Base-by-base conservation (phyloP, 257 asterid species). In the Nicotiana benthamiana region DNA sequence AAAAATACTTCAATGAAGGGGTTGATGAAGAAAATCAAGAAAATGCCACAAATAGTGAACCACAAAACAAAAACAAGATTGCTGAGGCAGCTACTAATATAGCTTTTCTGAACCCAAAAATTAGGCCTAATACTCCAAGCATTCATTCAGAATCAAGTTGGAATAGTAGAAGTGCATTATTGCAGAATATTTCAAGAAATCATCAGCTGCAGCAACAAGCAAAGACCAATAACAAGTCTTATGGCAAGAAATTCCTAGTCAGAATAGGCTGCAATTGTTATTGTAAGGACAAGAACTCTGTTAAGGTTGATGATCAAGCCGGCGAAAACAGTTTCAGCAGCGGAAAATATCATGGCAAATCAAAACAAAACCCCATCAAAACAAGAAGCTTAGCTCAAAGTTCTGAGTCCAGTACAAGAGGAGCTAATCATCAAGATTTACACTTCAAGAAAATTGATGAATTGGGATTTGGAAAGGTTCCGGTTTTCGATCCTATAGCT, bases 1-100 rank as follows among this genome's bases (percentile, higher is more conserved):
- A 89, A 75, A 94, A 90, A 79, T 94, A 94, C 28, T 94, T 94
- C 92, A 90, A 86, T 48, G 97, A 86, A 52, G 85, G 81, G 24
- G 81, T 76, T 20, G 87, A 78, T 32, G 81, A 81, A 32, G 72
- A 10, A 22, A 81, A 67, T 43, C 85, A 89, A 16, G 61, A 51
- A 36, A 53, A 75, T 66, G 11, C 57, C 40, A 72, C 20, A 87
- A 86, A 26, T 78, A 27, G 4, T 56, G 61, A 15, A 13, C 67
- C 83, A n/a, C 75, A 43, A 48, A 75, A 77, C 30, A 82, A 62
- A 26, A 75, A 75, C 30, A 87, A 87, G 85, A 83, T 77, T 46
- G 89, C 83, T 40, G 82, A 82, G 22, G 85, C 89, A 6, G 59
- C 13, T 22, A 43, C 82, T 34, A 84, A 85, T 67, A 7, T 78